These are phyloP conservation scores for Aspergillus transmontanensis DNA, from an alignment of 2,329 filamentous ascomycete species.

Conservation along the genomic window DNA sequence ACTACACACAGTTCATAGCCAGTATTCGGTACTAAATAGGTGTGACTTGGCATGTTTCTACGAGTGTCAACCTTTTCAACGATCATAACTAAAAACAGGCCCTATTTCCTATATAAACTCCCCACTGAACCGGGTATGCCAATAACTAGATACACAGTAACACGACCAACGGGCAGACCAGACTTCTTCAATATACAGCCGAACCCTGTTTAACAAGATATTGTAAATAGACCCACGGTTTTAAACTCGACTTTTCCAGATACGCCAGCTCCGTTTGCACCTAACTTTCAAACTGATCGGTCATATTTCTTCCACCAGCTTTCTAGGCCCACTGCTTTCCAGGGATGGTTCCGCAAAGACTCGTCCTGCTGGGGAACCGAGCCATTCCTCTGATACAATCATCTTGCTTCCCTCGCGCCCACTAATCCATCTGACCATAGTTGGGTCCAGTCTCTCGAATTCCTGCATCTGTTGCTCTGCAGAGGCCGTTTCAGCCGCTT, in stretches of 20 bases:
- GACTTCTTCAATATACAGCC: background rate
- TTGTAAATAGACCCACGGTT: background rate
- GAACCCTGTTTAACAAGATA: background rate
- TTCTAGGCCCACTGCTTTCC: slow-evolving; percentile 21
- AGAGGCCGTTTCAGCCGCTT: slow-evolving; percentile 46
- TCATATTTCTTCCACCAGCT: slow-evolving; percentile 45
- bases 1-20: background rate
- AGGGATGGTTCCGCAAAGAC: slow-evolving; percentile 36
- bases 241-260: slow-evolving; percentile 11
- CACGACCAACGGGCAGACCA: background rate
- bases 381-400: slow-evolving; percentile 51
- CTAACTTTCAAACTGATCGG: slow-evolving; percentile 1
- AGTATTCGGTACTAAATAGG: background rate
- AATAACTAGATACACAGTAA: background rate
- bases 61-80: background rate
- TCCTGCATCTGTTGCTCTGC: slow-evolving; percentile 42
- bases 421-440: slow-evolving; percentile 50
- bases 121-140: background rate
- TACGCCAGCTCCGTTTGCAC: slow-evolving; percentile 25
- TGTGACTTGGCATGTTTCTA: background rate
- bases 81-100: background rate
- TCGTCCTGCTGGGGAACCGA: slow-evolving; percentile 46
- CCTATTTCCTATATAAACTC: slow-evolving; percentile 3
- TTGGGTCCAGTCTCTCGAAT: slow-evolving; percentile 43
- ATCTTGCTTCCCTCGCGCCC: slow-evolving; percentile 44